phyloP scores from a whole-genome alignment of 345 rosid species.

The Excoecaria cochinchinensis region DNA sequence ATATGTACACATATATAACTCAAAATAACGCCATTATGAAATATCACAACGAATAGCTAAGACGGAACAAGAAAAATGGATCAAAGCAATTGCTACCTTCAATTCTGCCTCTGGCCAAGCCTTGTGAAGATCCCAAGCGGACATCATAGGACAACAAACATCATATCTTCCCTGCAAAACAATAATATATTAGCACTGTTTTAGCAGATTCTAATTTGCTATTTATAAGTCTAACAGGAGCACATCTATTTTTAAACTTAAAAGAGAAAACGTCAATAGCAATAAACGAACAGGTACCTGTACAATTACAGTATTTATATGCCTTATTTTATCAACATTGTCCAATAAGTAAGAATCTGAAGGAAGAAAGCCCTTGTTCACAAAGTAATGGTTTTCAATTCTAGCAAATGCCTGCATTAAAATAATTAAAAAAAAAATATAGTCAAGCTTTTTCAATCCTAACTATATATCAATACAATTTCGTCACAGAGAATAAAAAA shows the following conservation, averaged over 20 bases:
- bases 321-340: conserved; percentile 80
- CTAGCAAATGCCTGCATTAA: conserved; percentile 86
- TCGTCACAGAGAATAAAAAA: neutral
- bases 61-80: neutral
- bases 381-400: conserved; percentile 91
- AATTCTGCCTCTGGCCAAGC: conserved; percentile 95
- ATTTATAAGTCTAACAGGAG: conserved; percentile 4
- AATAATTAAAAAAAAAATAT: too few relatives aligned
- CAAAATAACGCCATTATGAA: too few relatives aligned
- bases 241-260: neutral
- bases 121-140: conserved; percentile 99
- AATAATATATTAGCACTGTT: neutral
- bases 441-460: neutral
- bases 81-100: conserved; percentile 43
- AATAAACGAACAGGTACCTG: conserved; percentile 48
- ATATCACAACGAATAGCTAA: too few relatives aligned
- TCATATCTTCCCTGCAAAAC: conserved; percentile 90
- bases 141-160: conserved; percentile 93
- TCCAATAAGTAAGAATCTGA: conserved; percentile 81
- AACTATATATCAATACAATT: neutral
- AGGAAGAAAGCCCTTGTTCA: conserved; percentile 79
- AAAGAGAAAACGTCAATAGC: neutral
- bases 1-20: too few relatives aligned
- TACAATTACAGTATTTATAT: conserved; percentile 74
- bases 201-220: neutral